phyloP scores from a whole-genome alignment of 1,284 basidiomycete species.

The Takashimella tepidaria region DNA sequence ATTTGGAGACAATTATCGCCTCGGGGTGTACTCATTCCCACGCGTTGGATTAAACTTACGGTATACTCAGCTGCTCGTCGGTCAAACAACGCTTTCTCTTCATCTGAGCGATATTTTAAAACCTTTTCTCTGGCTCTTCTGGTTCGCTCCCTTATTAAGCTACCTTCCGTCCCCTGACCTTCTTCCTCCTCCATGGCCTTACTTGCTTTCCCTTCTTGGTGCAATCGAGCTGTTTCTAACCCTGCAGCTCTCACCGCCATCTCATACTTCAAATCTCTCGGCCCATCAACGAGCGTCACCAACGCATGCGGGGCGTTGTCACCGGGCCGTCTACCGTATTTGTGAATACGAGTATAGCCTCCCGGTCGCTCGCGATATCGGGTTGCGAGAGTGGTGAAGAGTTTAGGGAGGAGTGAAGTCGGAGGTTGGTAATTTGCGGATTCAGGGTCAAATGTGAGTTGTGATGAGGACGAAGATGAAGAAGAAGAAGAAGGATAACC shows the following conservation, averaged over 20 bases:
- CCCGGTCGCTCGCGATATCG: conserved; percentile 81
- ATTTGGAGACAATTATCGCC: too few relatives aligned
- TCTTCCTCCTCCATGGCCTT: conserved; percentile 9
- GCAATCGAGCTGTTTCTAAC: conserved; percentile 55
- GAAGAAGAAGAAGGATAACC: conserved; percentile 11
- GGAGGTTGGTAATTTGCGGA: conserved; percentile 21
- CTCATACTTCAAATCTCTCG: conserved; percentile 79
- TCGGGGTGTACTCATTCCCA: too few relatives aligned
- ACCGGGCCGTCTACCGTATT: conserved; percentile 77
- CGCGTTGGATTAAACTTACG: conserved; percentile 34
- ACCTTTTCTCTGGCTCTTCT: conserved; percentile 42
- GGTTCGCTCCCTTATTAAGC: conserved; percentile 39
- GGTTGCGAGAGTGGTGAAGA: conserved; percentile 72
- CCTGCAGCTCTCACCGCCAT: conserved; percentile 78
- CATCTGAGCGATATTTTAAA: conserved; percentile 43
- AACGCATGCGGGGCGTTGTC: conserved; percentile 93
- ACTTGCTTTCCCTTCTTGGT: conserved; percentile 15
- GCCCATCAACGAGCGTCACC: conserved; percentile 89
- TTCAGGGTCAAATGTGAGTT: conserved; percentile 27
- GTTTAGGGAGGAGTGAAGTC: conserved; percentile 65
- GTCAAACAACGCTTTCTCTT: conserved; percentile 41
- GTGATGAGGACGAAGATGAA: conserved; percentile 7
- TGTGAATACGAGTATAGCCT: conserved; percentile 92
- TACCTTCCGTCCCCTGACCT: conserved; percentile 20
- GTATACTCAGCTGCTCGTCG: conserved; percentile 43